Conservation (phyloP, 495 filamentous ascomycete species). For the Neurospora discreta region DNA sequence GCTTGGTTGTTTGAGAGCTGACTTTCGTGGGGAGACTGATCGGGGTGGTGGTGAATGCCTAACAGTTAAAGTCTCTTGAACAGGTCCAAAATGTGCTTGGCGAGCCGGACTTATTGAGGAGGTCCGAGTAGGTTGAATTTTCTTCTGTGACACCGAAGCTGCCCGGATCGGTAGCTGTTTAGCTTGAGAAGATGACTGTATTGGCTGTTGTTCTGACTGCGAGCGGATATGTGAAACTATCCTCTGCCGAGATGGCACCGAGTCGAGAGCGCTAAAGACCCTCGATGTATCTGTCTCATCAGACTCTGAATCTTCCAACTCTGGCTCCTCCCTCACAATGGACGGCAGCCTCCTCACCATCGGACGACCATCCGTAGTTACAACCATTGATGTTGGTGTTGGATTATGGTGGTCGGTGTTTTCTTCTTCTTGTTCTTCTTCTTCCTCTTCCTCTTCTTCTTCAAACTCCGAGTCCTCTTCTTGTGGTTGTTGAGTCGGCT, state of each 20-base stretch:
- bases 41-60: slow-evolving; percentile 70
- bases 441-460: neutral
- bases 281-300: slow-evolving; percentile 7
- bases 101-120: slow-evolving; percentile 28
- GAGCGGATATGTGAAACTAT: slow-evolving; percentile 1
- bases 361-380: slow-evolving; percentile 3
- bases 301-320: slow-evolving; percentile 28
- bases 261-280: slow-evolving; percentile 18
- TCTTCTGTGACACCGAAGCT: neutral
- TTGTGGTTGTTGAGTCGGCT: slow-evolving; percentile 6
- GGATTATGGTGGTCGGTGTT: neutral
- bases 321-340: slow-evolving; percentile 49
- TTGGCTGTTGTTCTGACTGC: neutral
- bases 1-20: slow-evolving; percentile 61
- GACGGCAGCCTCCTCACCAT: slow-evolving; percentile 45
- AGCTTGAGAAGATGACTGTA: neutral
- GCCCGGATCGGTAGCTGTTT: neutral
- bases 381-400: neutral
- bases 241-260: slow-evolving; percentile 22
- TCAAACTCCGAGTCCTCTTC: neutral
- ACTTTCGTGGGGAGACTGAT: slow-evolving; percentile 77
- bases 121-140: slow-evolving; percentile 10
- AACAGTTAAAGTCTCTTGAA: slow-evolving; percentile 39
- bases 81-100: slow-evolving; percentile 61
- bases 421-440: neutral